Evolutionary conservation across 176 grass and related monocot species (phyloP).

Genomic region (Metroxylon sagu): DNA sequence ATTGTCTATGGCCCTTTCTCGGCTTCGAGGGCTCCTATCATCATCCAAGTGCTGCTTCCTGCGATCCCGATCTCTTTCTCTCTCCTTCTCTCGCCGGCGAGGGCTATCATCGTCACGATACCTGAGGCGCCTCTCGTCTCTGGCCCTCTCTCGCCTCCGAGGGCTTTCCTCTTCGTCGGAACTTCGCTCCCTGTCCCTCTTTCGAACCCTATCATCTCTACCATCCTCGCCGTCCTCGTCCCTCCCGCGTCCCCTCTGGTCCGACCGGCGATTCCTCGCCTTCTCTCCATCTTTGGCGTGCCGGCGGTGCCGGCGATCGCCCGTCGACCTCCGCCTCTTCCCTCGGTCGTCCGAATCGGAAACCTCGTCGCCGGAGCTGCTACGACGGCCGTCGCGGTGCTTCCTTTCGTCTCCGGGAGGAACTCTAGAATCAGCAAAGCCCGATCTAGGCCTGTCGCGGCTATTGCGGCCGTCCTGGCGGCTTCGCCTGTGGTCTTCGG

Average conservation of each 20-base stretch:
- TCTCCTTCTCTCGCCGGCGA: not conserved
- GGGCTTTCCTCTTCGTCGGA: not conserved
- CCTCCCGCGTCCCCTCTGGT: not conserved
- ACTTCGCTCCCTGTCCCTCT: not conserved
- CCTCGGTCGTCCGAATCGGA: not conserved
- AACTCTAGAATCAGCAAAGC: not conserved
- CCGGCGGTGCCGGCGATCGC: not conserved
- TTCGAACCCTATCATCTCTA: not conserved
- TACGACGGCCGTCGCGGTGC: not conserved
- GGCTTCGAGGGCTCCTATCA: no score
- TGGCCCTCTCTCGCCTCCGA: not conserved
- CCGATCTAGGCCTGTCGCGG: not conserved
- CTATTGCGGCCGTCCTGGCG: not conserved
- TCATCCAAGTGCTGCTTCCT: no score
- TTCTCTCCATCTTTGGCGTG: not conserved
- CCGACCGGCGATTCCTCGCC: not conserved
- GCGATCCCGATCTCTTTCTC: not conserved
- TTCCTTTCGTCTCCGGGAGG: not conserved
- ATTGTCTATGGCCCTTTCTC: not conserved
- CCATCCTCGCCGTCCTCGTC: not conserved
- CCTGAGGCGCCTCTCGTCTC: not conserved
- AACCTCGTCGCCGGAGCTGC: not conserved
- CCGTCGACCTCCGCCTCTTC: not conserved
- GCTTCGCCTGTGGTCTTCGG: not conserved
- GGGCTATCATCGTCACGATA: not conserved